These are phyloP conservation scores for Ganoderma leucocontextum DNA, from an alignment of 1,284 basidiomycete genomes.

Conservation along the genomic window DNA sequence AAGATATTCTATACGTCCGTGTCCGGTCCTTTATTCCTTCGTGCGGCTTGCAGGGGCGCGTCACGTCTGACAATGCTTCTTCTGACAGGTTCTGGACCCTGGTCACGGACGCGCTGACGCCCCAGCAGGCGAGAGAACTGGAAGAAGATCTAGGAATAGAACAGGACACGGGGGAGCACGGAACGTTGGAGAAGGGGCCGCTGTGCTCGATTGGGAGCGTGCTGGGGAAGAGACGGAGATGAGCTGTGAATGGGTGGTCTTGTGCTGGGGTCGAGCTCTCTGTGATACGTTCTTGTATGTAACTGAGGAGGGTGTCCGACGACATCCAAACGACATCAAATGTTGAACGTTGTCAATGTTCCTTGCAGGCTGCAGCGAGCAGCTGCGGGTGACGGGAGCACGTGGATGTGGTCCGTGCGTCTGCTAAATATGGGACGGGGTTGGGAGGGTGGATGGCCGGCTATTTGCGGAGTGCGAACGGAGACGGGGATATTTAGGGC, in stretches of 20 bases:
- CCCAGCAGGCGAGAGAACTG: conserved; percentile 66
- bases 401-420: conserved; percentile 45
- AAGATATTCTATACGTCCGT: conserved; percentile 72
- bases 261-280: not conserved
- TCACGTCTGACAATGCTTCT: not conserved
- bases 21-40: not conserved
- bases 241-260: not conserved
- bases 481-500: conserved; percentile 22
- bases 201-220: conserved; percentile 48
- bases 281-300: not conserved
- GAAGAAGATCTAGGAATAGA: conserved; percentile 81
- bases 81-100: conserved; percentile 72
- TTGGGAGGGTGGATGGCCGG: conserved; percentile 15
- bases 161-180: conserved; percentile 72
- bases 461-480: conserved; percentile 34
- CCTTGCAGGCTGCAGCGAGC: not conserved
- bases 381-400: not conserved
- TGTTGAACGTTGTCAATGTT: conserved; percentile 1
- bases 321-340: not conserved
- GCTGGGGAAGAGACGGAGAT: conserved; percentile 25
- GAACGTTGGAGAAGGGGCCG: conserved; percentile 58
- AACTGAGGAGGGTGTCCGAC: not conserved
- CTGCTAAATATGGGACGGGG: conserved; percentile 9
- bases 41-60: not conserved
- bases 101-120: conserved; percentile 69